Evolutionary conservation across 2,329 filamentous ascomycete genomes (phyloP), one percentile per base, ranked within the genome.

Genomic region (Pseudophaeomoniella oleicola): DNA sequence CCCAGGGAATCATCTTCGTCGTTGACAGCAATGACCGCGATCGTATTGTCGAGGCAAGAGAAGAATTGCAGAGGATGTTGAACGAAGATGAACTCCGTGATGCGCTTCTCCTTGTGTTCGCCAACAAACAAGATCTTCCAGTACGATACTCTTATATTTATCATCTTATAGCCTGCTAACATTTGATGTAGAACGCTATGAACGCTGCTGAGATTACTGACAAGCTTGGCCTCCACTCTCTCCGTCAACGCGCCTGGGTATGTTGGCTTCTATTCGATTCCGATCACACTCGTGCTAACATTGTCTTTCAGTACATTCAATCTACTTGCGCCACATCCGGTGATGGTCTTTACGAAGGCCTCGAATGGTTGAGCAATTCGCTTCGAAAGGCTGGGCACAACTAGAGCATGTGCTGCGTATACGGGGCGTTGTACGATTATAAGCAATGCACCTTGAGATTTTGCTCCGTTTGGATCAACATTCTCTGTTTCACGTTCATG

Each of bases 151-250:
- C 16, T 9, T 38, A 32, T 35, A 34, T 29, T 27, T 36, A 43
- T 13, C 29, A 19, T 30, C 37, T 30, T 16, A 14, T 30, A 34
- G 29, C 10, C 29, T 39, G n/a, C 41, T 40, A 35, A 39, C 35
- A 32, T 42, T 37, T 15, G 11, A 33, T 39, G 42, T 56, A 94
- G 87, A 96, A 96, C 61, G 90, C 90, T 66, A 96, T 96, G 90
- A 94, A 93, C 69, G 88, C 90, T 57, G 88, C 90, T 59, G 90
- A 98, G 72, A 96, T 98, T 66, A 98, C 90, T 65, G 88, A 98
- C 72, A 94, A 96, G 79, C 85, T 98, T 65, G 90, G 90, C 60
- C 86, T 98, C 57, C 88, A 96, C 79, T 92, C 84, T 71, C 74
- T 98, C 75, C 85, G 86, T 75, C 85, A 94, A 72, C 87, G 90